Base-by-base conservation (phyloP, 495 filamentous ascomycete species). In the Podospora appendiculata region DNA sequence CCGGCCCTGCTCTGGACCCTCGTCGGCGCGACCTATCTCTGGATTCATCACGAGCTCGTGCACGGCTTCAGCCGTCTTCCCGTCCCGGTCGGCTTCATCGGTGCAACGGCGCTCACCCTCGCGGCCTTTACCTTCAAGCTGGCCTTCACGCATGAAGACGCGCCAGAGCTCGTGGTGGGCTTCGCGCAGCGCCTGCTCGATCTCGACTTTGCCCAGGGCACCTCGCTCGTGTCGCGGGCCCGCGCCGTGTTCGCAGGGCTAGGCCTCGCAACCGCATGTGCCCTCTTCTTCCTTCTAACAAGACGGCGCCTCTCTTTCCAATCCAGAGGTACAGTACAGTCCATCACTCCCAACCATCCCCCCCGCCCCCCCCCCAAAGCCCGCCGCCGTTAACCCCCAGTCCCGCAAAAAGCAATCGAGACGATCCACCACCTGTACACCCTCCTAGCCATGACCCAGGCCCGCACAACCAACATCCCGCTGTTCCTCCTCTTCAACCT, bases 381-480 rank as follows among this genome's bases (percentile, higher is more conserved):
- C 41, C 40, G 42, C 17, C 12, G 34, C 11, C 41, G 13, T 32
- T 41, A 18, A 32, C 16, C 5, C n/a, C 17, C 51, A 58, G 45
- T 65, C 41, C 48, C 58, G 68, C 70, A 17, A 68, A 68, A 69
- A 63, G 70, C 70, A 18, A 69, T 70, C 45, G 56, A 60, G 8
- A 70, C 66, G 8, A 50, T 89, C 36, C 87, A 90, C 58, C 77
- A 87, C 56, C 68, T 90, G 32, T 74, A 90, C 42, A 83, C 81
- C 32, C 70, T 96, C 33, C 86, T 96, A 55, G 76, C 95, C 32
- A 74, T 95, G 40, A 96, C 90, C 5, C 90, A 98, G 69, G 89
- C 88, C 6, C 80, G 87, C 45, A 78, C 82, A 14, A 83, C 85
- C 12, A 95, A 94, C 61, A 79, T 90, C 43, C 93, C 93, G 0